These are phyloP conservation scores for Atalantia buxifolia DNA, from an alignment of 345 rosid species.

Conservation along the genomic window DNA sequence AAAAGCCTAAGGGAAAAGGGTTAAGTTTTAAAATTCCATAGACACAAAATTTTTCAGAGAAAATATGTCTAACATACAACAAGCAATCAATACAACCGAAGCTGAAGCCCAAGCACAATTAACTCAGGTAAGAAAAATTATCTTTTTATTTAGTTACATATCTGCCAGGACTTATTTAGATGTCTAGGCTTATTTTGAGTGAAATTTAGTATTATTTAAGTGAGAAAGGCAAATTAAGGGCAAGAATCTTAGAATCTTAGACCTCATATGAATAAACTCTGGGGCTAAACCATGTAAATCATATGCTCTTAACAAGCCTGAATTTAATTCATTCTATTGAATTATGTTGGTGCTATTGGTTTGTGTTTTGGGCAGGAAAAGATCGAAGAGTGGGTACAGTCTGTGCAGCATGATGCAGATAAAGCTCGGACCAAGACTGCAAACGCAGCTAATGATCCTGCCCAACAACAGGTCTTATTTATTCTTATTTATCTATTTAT, in stretches of 20 bases:
- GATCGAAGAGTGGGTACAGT: not conserved
- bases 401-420: slow-evolving; percentile 14
- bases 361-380: not conserved
- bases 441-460: not conserved
- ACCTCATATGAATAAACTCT: no score
- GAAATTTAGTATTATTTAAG: no score
- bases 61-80: slow-evolving; percentile 7
- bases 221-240: no score
- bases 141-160: no score
- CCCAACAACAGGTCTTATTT: not conserved
- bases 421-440: slow-evolving; percentile 23
- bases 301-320: no score
- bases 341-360: no score
- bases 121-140: no score
- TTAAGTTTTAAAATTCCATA: not conserved
- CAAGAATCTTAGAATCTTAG: no score
- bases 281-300: no score
- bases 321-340: no score
- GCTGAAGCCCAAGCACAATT: not conserved
- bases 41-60: not conserved
- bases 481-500: not conserved
- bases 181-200: no score
- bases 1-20: not conserved
- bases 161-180: no score
- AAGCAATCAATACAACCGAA: not conserved